Percentiles rank a stretch among this genome's conserved stretches.
These are phyloP conservation scores for Saccharomycopsis sp. DNA, from an alignment of 805 yeast genomes.

Conservation along the genomic window DNA sequence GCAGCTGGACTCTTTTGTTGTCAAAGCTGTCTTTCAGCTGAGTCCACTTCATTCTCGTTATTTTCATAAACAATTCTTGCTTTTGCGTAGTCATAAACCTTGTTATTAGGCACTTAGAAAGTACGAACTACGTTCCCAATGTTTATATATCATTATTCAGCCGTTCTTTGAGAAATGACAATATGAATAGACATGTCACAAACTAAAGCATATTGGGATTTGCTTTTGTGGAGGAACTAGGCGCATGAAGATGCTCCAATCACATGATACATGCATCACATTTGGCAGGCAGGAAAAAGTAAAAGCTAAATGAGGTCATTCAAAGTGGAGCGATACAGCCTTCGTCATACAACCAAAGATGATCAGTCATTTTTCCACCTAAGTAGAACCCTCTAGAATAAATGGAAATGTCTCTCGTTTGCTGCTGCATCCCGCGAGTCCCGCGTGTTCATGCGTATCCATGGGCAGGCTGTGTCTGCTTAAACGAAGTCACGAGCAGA, in stretches of 20 bases:
- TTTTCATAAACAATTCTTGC: not conserved
- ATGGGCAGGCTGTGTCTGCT: not conserved
- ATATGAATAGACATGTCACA: not conserved
- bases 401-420: too few relatives aligned
- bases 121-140: too few relatives aligned
- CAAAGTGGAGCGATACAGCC: not conserved
- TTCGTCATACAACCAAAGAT: too few relatives aligned
- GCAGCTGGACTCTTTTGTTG: not conserved
- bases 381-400: too few relatives aligned
- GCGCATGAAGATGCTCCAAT: too few relatives aligned
- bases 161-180: too few relatives aligned
- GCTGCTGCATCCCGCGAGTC: not conserved
- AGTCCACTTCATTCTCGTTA: not conserved
- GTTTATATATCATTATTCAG: too few relatives aligned
- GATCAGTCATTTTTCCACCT: not conserved
- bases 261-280: too few relatives aligned
- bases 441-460: not conserved
- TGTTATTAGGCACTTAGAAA: too few relatives aligned
- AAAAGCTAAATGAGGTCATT: not conserved
- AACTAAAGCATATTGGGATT: not conserved
- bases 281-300: not conserved
- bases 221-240: not conserved
- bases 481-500: too few relatives aligned
- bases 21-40: not conserved
- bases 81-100: too few relatives aligned